A percentile compares a stretch with the other conserved stretches of the same genome.
phyloP scores from a whole-genome alignment of 2,329 filamentous ascomycete genomes.

The Paraconiothyrium sp. region DNA sequence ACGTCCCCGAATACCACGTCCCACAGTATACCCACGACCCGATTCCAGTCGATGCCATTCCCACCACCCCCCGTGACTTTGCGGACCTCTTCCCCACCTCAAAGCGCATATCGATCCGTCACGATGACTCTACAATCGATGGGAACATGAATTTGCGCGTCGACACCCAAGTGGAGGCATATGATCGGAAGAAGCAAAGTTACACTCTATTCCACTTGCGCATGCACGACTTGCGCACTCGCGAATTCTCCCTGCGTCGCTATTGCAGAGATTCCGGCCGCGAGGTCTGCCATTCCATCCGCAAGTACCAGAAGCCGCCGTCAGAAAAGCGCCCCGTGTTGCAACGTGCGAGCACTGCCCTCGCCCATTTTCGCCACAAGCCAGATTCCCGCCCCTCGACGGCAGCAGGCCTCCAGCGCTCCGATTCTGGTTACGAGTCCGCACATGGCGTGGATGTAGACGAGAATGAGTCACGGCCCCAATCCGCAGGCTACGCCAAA shows the following conservation, averaged over 20 bases:
- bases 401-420: slow-evolving; percentile 59
- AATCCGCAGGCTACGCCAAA: slow-evolving; percentile 48
- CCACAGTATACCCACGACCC: slow-evolving; percentile 70
- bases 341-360: slow-evolving; percentile 68
- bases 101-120: slow-evolving; percentile 81
- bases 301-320: slow-evolving; percentile 70
- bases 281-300: slow-evolving; percentile 86
- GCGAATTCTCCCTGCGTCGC: slow-evolving; percentile 88
- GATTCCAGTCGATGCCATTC: slow-evolving; percentile 72
- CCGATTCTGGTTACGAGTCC: slow-evolving; percentile 68
- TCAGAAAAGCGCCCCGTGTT: slow-evolving; percentile 61
- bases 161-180: slow-evolving; percentile 74
- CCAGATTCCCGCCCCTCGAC: slow-evolving; percentile 60
- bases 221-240: slow-evolving; percentile 87
- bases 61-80: slow-evolving; percentile 85
- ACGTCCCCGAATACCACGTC: slow-evolving; percentile 63
- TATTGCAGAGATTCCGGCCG: slow-evolving; percentile 94
- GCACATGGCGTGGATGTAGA: slow-evolving; percentile 38
- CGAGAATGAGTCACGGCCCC: slow-evolving; percentile 42
- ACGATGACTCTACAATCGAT: slow-evolving; percentile 89
- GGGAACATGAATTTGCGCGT: slow-evolving; percentile 97
- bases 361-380: slow-evolving; percentile 65
- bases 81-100: slow-evolving; percentile 85
- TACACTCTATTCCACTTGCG: slow-evolving; percentile 90
- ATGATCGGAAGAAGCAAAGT: slow-evolving; percentile 67